phyloP scores from a whole-genome alignment of 805 yeast species.

The Suhomyces faveliae region DNA sequence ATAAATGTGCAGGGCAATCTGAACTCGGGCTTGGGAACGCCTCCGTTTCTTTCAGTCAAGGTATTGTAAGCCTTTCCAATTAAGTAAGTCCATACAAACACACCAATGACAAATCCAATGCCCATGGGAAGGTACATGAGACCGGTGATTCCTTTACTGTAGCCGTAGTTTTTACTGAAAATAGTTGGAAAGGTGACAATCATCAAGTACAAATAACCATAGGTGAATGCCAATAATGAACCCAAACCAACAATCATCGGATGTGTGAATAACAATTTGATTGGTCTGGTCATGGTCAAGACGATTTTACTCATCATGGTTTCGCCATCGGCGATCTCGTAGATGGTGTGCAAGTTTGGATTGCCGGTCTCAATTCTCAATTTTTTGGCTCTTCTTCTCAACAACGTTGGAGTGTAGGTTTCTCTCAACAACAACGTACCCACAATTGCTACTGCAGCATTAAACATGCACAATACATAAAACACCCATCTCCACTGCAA shows the following conservation, averaged over 20 bases:
- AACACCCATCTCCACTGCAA: conserved; percentile 68
- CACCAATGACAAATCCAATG: conserved; percentile 52
- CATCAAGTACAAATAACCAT: conserved; percentile 65
- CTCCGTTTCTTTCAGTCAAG: conserved; percentile 43
- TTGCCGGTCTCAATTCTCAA: conserved; percentile 58
- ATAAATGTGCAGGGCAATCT: conserved; percentile 52
- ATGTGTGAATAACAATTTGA: conserved; percentile 50
- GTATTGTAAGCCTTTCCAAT: conserved; percentile 41
- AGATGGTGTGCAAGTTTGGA: conserved; percentile 54
- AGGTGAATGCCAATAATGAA: conserved; percentile 60
- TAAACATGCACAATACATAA: conserved; percentile 56
- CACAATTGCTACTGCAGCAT: conserved; percentile 46
- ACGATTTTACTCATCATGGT: conserved; percentile 40
- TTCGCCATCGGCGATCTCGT: conserved; percentile 56
- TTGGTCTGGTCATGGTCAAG: conserved; percentile 53
- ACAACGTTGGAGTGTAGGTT: conserved; percentile 57
- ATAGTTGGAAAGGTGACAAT: conserved; percentile 59
- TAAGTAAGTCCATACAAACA: conserved; percentile 45
- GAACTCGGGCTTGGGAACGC: conserved; percentile 60
- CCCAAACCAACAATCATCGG: conserved; percentile 68
- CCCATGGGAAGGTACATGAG: conserved; percentile 59
- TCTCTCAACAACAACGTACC: conserved; percentile 53
- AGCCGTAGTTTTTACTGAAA: conserved; percentile 48
- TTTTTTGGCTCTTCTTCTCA: conserved; percentile 44
- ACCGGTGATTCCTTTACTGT: conserved; percentile 49